Evolutionary conservation across 306 rosid species (phyloP).

Genomic region (Vigna angularis): DNA sequence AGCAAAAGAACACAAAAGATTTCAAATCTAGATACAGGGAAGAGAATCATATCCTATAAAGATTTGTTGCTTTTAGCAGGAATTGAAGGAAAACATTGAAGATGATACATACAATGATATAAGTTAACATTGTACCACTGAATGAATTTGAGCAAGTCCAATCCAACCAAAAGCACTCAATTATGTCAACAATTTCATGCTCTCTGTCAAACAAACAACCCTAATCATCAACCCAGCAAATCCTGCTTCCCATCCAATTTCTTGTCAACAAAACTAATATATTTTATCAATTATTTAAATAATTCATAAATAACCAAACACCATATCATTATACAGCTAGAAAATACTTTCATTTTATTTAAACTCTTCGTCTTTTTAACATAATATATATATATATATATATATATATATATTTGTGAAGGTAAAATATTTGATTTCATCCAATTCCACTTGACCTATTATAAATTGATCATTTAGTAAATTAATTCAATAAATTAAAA

Average conservation of each 20-base stretch:
- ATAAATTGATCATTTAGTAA: too few species aligned
- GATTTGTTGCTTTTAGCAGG: neutral
- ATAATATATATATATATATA: too few species aligned
- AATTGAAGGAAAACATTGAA: neutral
- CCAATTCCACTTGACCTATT: rapidly evolving
- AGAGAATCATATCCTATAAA: neutral
- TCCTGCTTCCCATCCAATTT: constrained; percentile 7
- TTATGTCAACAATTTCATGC: constrained; percentile 45
- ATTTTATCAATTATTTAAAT: neutral
- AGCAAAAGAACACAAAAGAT: neutral
- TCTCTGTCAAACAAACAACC: constrained; percentile 21
- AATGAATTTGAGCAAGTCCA: neutral
- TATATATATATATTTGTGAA: too few species aligned
- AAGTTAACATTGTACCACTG: neutral
- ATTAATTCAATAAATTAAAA: too few species aligned
- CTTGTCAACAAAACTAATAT: neutral
- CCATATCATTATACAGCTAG: too few species aligned
- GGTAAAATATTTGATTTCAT: rapidly evolving
- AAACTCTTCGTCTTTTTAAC: neutral
- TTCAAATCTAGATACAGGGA: neutral
- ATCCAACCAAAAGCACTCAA: constrained; percentile 38
- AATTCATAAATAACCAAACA: neutral
- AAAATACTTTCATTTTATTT: neutral
- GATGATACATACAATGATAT: neutral
- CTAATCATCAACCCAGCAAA: constrained; percentile 23